Evolutionary conservation across 2,329 filamentous ascomycete species (phyloP), one percentile per base, ranked within the genome.

Genomic region (Diaporthe longicolla): DNA sequence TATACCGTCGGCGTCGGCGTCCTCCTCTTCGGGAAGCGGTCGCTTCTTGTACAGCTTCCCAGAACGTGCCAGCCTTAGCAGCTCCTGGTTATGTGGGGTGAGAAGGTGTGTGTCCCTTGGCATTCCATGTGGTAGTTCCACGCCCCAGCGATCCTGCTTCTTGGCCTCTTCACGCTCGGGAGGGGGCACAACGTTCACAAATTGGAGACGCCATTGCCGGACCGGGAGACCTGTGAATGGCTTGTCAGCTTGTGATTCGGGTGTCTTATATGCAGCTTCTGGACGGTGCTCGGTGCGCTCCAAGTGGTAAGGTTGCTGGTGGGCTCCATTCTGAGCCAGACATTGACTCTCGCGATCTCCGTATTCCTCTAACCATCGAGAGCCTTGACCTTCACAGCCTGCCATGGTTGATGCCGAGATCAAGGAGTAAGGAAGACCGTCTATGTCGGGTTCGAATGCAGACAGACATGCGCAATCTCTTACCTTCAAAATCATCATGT

Each of bases 91-190:
- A 81, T 95, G 93, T 1, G 92, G 89, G 0, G 94, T 90, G 13
- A 98, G 86, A 43, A 97, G 87, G 73, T 93, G 89, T 40, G 91
- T 94, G 81, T 98, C 96, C 79, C 94, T 93, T 52, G 96, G 96
- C 94, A 98, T 96, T 58, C 90, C 90, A 76, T 90, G 87, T 4
- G 94, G 92, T 24, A 95, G 88, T 80, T 98, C 95, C 63, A 87
- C 80, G n/a, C 91, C 92, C 90, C 93, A 96, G 70, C 90, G 87
- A 81, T 93, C 90, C 79, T 91, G 90, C 77, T 88, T 88, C 76
- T 91, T 87, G 43, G 85, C 87, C 37, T 88, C 90, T 78, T 95
- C 93, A 76, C 90, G 86, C 50, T 90, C 88, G 13, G 89, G 85
- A 17, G 90, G 90, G 70, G 94, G 92, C 77, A 91, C 91, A 80